Conservation (phyloP, 768 basidiomycete species). For the Termitomyces heimii region DNA sequence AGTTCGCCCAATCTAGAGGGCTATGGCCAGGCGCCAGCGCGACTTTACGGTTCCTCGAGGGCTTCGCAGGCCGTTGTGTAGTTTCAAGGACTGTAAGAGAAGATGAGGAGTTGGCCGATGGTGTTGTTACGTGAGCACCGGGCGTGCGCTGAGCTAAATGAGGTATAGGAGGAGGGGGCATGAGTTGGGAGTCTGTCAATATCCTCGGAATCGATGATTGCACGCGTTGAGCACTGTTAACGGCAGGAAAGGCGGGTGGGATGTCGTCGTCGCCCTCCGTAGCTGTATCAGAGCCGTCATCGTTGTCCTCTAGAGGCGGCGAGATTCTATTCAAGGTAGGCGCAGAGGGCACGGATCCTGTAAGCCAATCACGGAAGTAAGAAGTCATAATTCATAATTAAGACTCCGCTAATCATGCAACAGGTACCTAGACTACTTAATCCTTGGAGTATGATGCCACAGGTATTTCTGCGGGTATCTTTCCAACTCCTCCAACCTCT, state of each 20-base stretch:
- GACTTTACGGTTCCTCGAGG: slow-evolving; percentile 69
- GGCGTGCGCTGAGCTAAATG: slow-evolving; percentile 33
- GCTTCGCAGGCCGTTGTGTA: slow-evolving; percentile 48
- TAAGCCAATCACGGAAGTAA: slow-evolving; percentile 57
- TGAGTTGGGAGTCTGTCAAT: slow-evolving; percentile 42
- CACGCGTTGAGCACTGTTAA: slow-evolving; percentile 66
- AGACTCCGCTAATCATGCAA: background rate
- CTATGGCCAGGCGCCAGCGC: slow-evolving; percentile 88
- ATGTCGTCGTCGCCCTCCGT: slow-evolving; percentile 41
- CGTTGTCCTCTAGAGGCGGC: slow-evolving; percentile 39
- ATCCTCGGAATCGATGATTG: slow-evolving; percentile 24
- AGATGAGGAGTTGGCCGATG: slow-evolving; percentile 21
- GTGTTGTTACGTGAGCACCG: slow-evolving; percentile 26
- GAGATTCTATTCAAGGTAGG: slow-evolving; percentile 32
- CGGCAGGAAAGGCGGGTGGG: slow-evolving; percentile 71
- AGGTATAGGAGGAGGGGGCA: slow-evolving; percentile 49
- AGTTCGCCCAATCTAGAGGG: slow-evolving; percentile 88
- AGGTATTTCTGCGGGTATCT: background rate
- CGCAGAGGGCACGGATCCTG: slow-evolving; percentile 25
- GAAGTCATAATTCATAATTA: slow-evolving; percentile 37
- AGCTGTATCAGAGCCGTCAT: slow-evolving; percentile 24
- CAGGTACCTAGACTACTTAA: background rate
- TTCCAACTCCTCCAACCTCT: background rate
- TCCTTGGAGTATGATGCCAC: background rate
- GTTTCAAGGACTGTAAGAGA: slow-evolving; percentile 57